Conservation (phyloP, 2,329 filamentous ascomycete species). For the Pseudofabraea citricarpa region DNA sequence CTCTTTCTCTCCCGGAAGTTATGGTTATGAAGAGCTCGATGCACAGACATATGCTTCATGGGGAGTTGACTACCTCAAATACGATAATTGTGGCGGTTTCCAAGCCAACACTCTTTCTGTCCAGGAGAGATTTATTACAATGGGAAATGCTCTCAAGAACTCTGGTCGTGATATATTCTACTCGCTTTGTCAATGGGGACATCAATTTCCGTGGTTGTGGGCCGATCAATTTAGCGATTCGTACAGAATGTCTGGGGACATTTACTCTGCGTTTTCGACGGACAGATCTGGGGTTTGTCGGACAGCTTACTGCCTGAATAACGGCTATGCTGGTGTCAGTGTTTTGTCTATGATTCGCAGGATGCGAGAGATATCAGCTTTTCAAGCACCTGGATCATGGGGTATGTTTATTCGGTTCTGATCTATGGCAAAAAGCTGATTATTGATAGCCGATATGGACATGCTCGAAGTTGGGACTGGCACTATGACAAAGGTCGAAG, state of each 20-base stretch:
- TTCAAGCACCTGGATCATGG: conserved; percentile 26
- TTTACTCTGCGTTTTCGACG: conserved; percentile 14
- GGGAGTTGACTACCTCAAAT: conserved; percentile 44
- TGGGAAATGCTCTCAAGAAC: conserved; percentile 7
- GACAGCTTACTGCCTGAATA: conserved; percentile 31
- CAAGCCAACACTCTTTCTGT: conserved; percentile 10
- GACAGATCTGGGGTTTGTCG: conserved; percentile 22
- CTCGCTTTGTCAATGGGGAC: conserved; percentile 13
- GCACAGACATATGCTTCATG: conserved; percentile 42
- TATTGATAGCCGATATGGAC: conserved; percentile 30
- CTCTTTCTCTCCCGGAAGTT: conserved; percentile 31
- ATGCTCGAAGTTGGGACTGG: conserved; percentile 37
- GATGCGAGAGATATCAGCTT: conserved; percentile 29
- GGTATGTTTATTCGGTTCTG: conserved; percentile 9
- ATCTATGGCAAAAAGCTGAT: background rate
- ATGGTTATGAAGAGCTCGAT: conserved; percentile 43
- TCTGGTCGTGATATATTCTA: conserved; percentile 12
- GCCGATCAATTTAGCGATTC: conserved; percentile 18
- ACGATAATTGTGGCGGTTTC: conserved; percentile 36
- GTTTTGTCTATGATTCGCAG: conserved; percentile 29
- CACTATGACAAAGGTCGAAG: conserved; percentile 32
- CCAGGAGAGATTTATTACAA: conserved; percentile 6
- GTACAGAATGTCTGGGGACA: conserved; percentile 25
- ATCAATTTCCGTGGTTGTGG: conserved; percentile 15
- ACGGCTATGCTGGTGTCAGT: conserved; percentile 27